A percentile compares a stretch with the other conserved stretches of the same genome.
phyloP scores from a whole-genome alignment of 345 rosid genomes.

The Populus euphratica region DNA sequence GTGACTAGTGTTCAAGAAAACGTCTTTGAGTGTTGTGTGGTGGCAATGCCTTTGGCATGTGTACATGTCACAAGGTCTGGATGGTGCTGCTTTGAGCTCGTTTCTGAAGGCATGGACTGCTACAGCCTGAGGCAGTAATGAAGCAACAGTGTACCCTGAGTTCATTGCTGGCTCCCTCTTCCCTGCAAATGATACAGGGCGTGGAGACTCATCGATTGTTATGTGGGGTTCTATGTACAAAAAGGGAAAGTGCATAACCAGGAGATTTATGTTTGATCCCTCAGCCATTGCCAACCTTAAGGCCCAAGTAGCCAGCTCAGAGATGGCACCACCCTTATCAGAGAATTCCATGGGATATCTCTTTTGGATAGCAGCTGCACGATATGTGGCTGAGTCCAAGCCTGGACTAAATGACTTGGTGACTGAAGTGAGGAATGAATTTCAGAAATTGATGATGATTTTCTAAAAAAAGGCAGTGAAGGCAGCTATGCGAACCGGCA shows the following conservation, averaged over 20 bases:
- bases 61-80: slow-evolving; percentile 19
- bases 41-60: slow-evolving; percentile 12
- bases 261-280: slow-evolving; percentile 15
- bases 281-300: not conserved
- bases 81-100: slow-evolving; percentile 13
- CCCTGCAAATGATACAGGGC: not conserved
- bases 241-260: not conserved
- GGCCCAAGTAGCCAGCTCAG: not conserved
- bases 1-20: slow-evolving; percentile 24
- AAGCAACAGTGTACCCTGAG: not conserved
- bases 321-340: slow-evolving; percentile 20
- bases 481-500: no score
- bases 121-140: not conserved
- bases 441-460: slow-evolving; percentile 25
- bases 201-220: no score
- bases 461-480: not conserved
- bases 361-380: slow-evolving; percentile 31
- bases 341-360: slow-evolving; percentile 30
- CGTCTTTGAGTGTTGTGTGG: slow-evolving; percentile 11
- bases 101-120: slow-evolving; percentile 14
- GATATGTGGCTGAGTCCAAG: not conserved
- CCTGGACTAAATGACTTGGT: slow-evolving; percentile 23
- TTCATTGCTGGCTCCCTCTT: slow-evolving; percentile 33
- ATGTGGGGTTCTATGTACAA: no score
- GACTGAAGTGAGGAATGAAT: slow-evolving; percentile 21